These are phyloP conservation scores for Dictyostelium citrinum DNA, from an alignment of 78 protist species.

Conservation along the genomic window DNA sequence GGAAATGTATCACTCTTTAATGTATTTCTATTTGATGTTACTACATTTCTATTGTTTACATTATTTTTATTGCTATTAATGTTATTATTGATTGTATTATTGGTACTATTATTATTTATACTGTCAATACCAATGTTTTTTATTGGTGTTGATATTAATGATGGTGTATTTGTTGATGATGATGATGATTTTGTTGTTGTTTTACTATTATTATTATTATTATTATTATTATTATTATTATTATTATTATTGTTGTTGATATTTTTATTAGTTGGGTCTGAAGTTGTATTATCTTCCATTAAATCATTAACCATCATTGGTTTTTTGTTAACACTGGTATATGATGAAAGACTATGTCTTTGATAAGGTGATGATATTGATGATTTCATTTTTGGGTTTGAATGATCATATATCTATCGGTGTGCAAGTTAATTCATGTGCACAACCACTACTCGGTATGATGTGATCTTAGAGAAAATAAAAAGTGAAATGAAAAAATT, in stretches of 20 bases:
- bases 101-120: not conserved
- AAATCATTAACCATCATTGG: not conserved
- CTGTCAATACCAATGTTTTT: not conserved
- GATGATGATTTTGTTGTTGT: not conserved
- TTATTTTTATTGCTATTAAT: not conserved
- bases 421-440: not conserved
- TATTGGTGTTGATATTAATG: not conserved
- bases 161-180: not conserved
- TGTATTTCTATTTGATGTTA: not conserved
- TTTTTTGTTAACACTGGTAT: not conserved
- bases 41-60: not conserved
- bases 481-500: no score
- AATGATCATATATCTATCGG: not conserved
- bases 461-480: no score
- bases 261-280: not conserved
- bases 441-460: no score
- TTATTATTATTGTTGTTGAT: not conserved
- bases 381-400: not conserved
- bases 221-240: no score
- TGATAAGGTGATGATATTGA: not conserved
- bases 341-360: not conserved
- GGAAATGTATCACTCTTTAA: constrained; percentile 21
- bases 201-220: no score
- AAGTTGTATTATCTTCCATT: not conserved
- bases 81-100: no score